Conservation (phyloP, 2,329 filamentous ascomycete genomes). For the Penicillium paneum region DNA sequence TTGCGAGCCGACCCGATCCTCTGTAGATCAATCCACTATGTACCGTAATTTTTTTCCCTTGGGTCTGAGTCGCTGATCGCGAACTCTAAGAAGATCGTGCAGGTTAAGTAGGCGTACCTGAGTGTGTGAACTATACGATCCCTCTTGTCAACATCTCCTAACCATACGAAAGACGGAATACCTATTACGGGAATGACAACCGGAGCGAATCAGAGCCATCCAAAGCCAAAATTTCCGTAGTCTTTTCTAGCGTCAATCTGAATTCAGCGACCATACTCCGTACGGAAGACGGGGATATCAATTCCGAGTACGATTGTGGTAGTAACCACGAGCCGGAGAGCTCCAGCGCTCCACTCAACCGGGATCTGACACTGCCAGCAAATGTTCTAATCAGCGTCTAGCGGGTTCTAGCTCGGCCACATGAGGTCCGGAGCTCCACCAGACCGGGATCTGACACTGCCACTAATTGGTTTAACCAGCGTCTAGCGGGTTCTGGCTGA, state of each 20-base stretch:
- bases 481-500: conserved; percentile 36
- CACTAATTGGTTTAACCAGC: conserved; percentile 27
- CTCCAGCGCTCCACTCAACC: conserved; percentile 13
- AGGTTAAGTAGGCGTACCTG: neutral
- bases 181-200: neutral
- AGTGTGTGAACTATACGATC: neutral
- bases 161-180: neutral
- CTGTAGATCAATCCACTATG: neutral
- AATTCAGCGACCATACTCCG: neutral
- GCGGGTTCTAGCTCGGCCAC: conserved; percentile 31
- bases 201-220: neutral
- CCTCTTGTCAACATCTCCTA: neutral
- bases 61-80: neutral
- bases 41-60: neutral
- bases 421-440: conserved; percentile 11
- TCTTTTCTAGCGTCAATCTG: conserved; percentile 4
- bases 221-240: neutral
- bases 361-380: conserved; percentile 27
- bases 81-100: neutral
- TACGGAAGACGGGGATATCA: neutral
- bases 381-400: conserved; percentile 31
- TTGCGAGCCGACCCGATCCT: neutral
- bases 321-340: conserved; percentile 1
- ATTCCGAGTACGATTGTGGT: neutral
- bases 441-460: conserved; percentile 24